phyloP scores from a whole-genome alignment of 352 stramenopile genomes.

The Phytopythium mirpurense region DNA sequence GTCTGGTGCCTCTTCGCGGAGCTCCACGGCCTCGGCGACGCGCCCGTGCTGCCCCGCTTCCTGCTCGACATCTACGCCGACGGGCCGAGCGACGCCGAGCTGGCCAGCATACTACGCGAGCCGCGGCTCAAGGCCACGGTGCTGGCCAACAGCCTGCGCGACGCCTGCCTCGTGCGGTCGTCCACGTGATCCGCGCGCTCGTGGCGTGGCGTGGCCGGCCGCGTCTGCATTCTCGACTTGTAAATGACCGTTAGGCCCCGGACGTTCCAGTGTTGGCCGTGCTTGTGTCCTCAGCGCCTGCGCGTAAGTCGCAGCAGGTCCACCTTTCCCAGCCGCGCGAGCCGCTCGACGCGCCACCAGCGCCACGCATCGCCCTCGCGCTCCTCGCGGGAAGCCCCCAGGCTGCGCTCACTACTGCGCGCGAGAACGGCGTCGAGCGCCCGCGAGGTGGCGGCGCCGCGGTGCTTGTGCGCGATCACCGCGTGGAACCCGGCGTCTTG shows the following conservation, averaged over 20 bases:
- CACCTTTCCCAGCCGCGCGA: neutral
- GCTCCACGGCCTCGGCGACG: conserved; percentile 50
- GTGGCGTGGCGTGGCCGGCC: neutral
- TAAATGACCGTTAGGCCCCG: neutral
- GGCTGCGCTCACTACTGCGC: neutral
- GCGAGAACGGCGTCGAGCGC: conserved; percentile 1
- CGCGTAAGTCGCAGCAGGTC: conserved; percentile 3
- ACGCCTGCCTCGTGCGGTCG: conserved; percentile 27
- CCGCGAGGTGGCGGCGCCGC: conserved; percentile 9
- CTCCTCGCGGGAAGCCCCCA: neutral
- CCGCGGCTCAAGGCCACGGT: conserved; percentile 33
- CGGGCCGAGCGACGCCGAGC: conserved; percentile 25
- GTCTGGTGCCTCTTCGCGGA: conserved; percentile 69
- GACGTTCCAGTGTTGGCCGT: too few species aligned
- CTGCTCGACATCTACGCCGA: conserved; percentile 45
- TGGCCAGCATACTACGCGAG: conserved; percentile 30
- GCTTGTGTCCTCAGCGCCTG: neutral
- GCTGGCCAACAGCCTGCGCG: conserved; percentile 38
- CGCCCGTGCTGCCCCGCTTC: conserved; percentile 38
- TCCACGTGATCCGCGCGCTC: neutral
- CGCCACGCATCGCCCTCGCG: neutral
- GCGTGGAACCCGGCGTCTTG: conserved; percentile 9
- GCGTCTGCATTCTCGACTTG: neutral
- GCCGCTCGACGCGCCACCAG: neutral
- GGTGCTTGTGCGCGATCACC: conserved; percentile 53